Conservation (phyloP, 139 green algal species). For the Tetradesmus lagerheimii region DNA sequence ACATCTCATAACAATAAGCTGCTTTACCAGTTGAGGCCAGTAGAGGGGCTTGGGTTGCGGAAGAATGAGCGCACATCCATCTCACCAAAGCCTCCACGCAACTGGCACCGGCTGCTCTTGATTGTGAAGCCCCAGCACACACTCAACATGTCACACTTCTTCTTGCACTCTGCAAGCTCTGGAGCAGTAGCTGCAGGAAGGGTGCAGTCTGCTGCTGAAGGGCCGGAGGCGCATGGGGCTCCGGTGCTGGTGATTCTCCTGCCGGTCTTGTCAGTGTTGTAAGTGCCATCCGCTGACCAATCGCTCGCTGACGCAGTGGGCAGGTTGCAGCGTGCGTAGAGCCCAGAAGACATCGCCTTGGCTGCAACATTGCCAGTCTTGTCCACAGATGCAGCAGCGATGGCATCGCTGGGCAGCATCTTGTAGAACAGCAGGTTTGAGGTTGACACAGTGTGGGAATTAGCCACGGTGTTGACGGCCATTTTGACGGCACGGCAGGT, state of each 20-base stretch:
- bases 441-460: background rate
- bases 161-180: background rate
- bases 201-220: background rate
- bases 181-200: background rate
- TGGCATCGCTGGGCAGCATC: conserved; percentile 9
- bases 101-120: background rate
- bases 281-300: background rate
- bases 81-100: background rate
- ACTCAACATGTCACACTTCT: background rate
- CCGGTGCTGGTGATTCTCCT: background rate
- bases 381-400: conserved; percentile 1
- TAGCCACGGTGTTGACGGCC: background rate
- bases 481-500: background rate
- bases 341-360: conserved; percentile 21
- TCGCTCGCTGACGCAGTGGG: background rate
- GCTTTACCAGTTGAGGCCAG: conserved; percentile 9
- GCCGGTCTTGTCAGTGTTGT: background rate
- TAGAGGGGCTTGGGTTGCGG: background rate
- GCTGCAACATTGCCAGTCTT: background rate
- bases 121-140: conserved; percentile 26
- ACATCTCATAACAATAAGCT: too few species aligned
- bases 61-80: conserved; percentile 19
- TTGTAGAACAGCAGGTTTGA: conserved; percentile 2
- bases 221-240: background rate
- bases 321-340: conserved; percentile 19